Conservation (phyloP, 352 stramenopile species). For the Pilasporangium apinafurcum region DNA sequence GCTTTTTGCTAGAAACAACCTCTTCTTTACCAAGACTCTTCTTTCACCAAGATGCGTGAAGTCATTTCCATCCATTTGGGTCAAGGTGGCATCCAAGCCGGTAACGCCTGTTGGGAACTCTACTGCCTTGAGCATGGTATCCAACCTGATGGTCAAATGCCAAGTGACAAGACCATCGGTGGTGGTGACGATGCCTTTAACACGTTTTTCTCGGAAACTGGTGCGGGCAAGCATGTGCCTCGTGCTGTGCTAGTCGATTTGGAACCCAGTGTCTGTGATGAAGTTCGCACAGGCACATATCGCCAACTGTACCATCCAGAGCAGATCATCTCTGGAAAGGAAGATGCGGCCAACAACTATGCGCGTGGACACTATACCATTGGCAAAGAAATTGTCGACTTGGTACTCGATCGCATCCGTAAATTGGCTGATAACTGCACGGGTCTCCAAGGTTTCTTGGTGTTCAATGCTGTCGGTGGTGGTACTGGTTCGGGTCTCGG, state of each 20-base stretch:
- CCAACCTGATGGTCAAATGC: constrained; percentile 91
- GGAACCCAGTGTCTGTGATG: constrained; percentile 96
- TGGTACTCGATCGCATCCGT: constrained; percentile 96
- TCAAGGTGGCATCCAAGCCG: constrained; percentile 88
- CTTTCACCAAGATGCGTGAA: constrained; percentile 44
- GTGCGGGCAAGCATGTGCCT: constrained; percentile 96
- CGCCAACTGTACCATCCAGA: constrained; percentile 97
- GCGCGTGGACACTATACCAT: constrained; percentile 93
- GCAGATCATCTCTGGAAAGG: constrained; percentile 98
- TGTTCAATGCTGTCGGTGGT: constrained; percentile 97
- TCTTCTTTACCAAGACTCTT: neutral
- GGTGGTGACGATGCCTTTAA: constrained; percentile 96
- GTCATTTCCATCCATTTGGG: constrained; percentile 83
- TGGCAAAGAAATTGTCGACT: constrained; percentile 96
- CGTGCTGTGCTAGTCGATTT: constrained; percentile 97
- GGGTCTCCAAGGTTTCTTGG: constrained; percentile 96
- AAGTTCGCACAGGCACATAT: constrained; percentile 95
- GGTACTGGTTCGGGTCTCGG: constrained; percentile 97
- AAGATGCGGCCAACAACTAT: constrained; percentile 91
- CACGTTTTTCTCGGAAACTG: constrained; percentile 94
- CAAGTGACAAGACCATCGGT: constrained; percentile 89
- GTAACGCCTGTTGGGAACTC: constrained; percentile 80
- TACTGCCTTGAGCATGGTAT: constrained; percentile 87
- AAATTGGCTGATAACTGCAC: constrained; percentile 98
- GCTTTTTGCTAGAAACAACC: neutral